Evolutionary conservation across 2,329 filamentous ascomycete genomes (phyloP), one percentile per base, ranked within the genome.

Genomic region (Didymella keratinophila): DNA sequence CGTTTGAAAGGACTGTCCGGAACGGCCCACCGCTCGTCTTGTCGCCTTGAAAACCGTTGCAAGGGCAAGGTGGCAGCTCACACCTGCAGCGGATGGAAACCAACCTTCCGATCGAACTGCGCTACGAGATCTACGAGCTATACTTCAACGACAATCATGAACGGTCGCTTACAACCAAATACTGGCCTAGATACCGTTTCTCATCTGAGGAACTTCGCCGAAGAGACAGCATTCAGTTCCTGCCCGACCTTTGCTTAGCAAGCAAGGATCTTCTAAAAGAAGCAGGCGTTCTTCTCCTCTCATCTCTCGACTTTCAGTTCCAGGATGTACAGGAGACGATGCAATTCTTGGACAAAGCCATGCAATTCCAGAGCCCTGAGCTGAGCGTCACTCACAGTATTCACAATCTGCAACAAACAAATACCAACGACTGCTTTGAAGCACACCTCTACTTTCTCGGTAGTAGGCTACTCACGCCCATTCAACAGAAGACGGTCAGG

Each of bases 21-120:
- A 10, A 58, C 39, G 18, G 39, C 50, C 45, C 56, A 53, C 50
- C 56, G 56, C 56, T 37, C 49, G 34, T 42, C 39, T 45, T 27
- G 12, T 34, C 46, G 45, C 20, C 14, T 28, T 18, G 1, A 28
- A 23, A 20, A 39, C 20, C n/a, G 25, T 42, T 42, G 39, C 32
- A 23, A 21, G 2, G 32, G 37, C 39, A 51, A 53, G 37, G 37
- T 37, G 20, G 49, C 44, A 23, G 39, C 44, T 18, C 39, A 37
- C 32, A 25, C 9, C 36, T 21, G 30, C 27, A 3, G 42, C 36
- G 9, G 18, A 34, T 42, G 12, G 39, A 12, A 23, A 4, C 21
- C 18, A 42, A 4, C 10, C 20, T 18, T 18, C 34, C 16, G 1
- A n/a, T 18, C 34, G 34, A 37, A 37, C 34, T 37, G 2, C 34